Evolutionary conservation across 257 asterid genomes (phyloP).

Genomic region (Dorcoceras hygrometricum): DNA sequence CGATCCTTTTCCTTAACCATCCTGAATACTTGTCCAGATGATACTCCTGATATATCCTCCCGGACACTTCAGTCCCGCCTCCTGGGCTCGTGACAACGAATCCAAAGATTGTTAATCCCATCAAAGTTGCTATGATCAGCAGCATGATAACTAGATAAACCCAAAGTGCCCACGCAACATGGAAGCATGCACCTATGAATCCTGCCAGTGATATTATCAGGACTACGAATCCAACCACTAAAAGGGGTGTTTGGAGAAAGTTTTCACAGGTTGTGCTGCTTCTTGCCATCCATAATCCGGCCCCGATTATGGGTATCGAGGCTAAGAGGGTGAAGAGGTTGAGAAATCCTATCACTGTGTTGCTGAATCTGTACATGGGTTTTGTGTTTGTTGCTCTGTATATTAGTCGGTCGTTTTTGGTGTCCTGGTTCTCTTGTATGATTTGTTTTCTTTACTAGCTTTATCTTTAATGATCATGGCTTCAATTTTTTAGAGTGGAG

Average conservation of each 20-base stretch:
- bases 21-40: constrained; percentile 57
- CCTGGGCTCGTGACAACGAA: constrained; percentile 76
- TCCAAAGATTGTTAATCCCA: constrained; percentile 76
- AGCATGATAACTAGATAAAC: constrained; percentile 73
- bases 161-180: constrained; percentile 93
- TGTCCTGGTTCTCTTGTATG: background rate
- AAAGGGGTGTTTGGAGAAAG: constrained; percentile 84
- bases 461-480: constrained; percentile 21
- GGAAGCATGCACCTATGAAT: constrained; percentile 88
- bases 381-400: constrained; percentile 1
- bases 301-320: constrained; percentile 94
- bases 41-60: constrained; percentile 68
- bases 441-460: background rate
- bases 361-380: constrained; percentile 73
- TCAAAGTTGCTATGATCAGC: constrained; percentile 59
- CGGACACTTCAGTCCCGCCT: constrained; percentile 56
- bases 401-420: constrained; percentile 2
- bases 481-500: constrained; percentile 9
- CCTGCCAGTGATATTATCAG: constrained; percentile 78
- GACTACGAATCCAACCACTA: constrained; percentile 68
- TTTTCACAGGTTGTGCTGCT: constrained; percentile 85
- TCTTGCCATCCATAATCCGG: constrained; percentile 88
- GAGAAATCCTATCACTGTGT: constrained; percentile 83
- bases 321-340: constrained; percentile 86
- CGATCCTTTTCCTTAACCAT: constrained; percentile 73